A percentile compares a stretch with the other conserved stretches of the same genome.
These are phyloP conservation scores for Haplographium delicatum DNA, from an alignment of 495 filamentous ascomycete species.

Conservation along the genomic window DNA sequence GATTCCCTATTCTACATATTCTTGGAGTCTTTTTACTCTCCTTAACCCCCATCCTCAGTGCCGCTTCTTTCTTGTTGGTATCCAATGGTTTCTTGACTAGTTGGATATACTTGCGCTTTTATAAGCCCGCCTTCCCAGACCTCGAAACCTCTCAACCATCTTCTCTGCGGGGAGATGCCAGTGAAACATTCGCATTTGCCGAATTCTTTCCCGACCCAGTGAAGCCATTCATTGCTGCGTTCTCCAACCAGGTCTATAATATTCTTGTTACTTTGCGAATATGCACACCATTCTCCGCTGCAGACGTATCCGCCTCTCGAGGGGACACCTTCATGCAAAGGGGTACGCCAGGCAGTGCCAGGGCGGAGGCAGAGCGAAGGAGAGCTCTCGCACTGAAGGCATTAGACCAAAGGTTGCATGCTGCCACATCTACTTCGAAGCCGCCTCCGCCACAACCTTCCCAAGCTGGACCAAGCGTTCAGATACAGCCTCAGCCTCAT, in stretches of 20 bases:
- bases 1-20: conserved; percentile 84
- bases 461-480: conserved; percentile 40
- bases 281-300: conserved; percentile 80
- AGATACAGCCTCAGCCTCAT: conserved; percentile 43
- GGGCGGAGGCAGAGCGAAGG: conserved; percentile 89
- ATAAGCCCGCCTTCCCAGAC: conserved; percentile 63
- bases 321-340: conserved; percentile 53
- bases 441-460: conserved; percentile 33
- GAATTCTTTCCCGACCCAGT: conserved; percentile 90
- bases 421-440: conserved; percentile 51
- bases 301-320: conserved; percentile 71
- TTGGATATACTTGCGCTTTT: conserved; percentile 97
- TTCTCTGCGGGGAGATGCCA: conserved; percentile 75
- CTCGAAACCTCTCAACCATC: conserved; percentile 58
- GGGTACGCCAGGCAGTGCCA: conserved; percentile 62
- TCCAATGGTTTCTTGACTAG: conserved; percentile 78
- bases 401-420: conserved; percentile 84
- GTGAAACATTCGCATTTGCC: conserved; percentile 91
- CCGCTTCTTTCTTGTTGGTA: conserved; percentile 74
- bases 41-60: conserved; percentile 75
- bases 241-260: conserved; percentile 71
- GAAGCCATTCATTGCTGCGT: conserved; percentile 66
- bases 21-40: conserved; percentile 71
- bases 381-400: conserved; percentile 85
- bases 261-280: conserved; percentile 66